These are phyloP conservation scores for Pleurotus platypus DNA, from an alignment of 768 basidiomycete genomes.

Conservation along the genomic window DNA sequence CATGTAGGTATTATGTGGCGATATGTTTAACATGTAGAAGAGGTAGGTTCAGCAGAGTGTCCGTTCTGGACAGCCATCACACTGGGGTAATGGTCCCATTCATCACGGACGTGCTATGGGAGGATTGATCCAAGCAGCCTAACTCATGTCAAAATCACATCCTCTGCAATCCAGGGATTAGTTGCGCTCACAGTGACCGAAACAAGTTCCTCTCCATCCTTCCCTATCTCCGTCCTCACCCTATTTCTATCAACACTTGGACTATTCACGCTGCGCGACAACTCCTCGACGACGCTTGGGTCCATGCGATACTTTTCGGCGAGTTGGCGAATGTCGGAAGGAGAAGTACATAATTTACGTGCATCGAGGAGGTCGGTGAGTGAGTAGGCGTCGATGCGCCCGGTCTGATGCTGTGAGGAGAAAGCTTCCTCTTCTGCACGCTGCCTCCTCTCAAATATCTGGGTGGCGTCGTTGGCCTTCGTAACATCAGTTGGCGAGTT, in stretches of 20 bases:
- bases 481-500: slow-evolving; percentile 8
- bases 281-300: slow-evolving; percentile 39
- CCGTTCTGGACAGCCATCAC: no score
- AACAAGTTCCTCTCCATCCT: slow-evolving; percentile 53
- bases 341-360: slow-evolving; percentile 45
- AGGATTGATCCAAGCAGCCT: slow-evolving; percentile 47
- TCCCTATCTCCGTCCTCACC: slow-evolving; percentile 37
- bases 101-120: background rate
- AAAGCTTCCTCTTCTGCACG: slow-evolving; percentile 54
- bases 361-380: slow-evolving; percentile 61
- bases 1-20: no score
- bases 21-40: no score
- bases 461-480: slow-evolving; percentile 26
- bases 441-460: slow-evolving; percentile 50
- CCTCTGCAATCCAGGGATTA: background rate
- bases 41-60: no score
- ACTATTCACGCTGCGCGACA: slow-evolving; percentile 58
- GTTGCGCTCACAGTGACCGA: slow-evolving; percentile 45
- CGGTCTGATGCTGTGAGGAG: slow-evolving; percentile 25
- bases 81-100: no score
- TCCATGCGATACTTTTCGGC: slow-evolving; percentile 57
- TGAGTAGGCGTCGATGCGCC: slow-evolving; percentile 50
- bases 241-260: slow-evolving; percentile 55
- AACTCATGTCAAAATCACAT: background rate
- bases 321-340: slow-evolving; percentile 42